A percentile compares a stretch with the other conserved stretches of the same genome.
Conservation (phyloP, 1,284 basidiomycete genomes). For the Ceratobasidium sp. region DNA sequence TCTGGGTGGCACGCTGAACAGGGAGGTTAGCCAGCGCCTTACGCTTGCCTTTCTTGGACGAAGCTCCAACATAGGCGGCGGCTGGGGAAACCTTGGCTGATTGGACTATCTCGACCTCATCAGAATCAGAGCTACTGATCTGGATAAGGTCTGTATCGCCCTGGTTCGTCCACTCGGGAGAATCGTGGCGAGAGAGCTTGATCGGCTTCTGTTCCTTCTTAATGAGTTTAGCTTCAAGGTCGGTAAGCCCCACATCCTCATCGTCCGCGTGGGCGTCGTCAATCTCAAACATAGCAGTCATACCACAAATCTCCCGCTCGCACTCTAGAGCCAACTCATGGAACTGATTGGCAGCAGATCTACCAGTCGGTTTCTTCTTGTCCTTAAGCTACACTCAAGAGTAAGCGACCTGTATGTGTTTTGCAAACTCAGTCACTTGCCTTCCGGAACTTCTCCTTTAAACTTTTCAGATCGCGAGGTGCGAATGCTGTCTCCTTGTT, state of each 20-base stretch:
- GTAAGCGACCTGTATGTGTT: too few species aligned
- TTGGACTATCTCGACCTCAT: too few species aligned
- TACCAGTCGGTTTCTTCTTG: background rate
- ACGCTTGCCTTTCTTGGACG: background rate
- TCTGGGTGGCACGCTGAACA: background rate
- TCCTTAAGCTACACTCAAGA: background rate
- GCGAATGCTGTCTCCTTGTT: background rate
- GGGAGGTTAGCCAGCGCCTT: background rate
- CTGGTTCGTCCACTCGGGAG: background rate
- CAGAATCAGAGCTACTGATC: too few species aligned
- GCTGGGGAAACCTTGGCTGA: too few species aligned
- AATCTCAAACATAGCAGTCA: background rate
- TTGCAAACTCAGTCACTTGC: background rate
- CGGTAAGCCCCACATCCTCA: background rate
- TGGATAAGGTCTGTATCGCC: too few species aligned
- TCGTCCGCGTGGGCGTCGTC: background rate
- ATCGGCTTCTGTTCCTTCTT: too few species aligned
- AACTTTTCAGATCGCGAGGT: background rate
- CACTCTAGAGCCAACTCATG: background rate
- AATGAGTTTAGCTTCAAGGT: too few species aligned
- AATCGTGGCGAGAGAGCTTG: background rate
- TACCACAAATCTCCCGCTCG: background rate
- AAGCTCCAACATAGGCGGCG: background rate
- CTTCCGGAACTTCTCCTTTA: slow-evolving; percentile 5
- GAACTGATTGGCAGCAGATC: background rate